These are phyloP conservation scores for Candida coquimbonensis DNA, from an alignment of 805 yeast species.

Conservation along the genomic window DNA sequence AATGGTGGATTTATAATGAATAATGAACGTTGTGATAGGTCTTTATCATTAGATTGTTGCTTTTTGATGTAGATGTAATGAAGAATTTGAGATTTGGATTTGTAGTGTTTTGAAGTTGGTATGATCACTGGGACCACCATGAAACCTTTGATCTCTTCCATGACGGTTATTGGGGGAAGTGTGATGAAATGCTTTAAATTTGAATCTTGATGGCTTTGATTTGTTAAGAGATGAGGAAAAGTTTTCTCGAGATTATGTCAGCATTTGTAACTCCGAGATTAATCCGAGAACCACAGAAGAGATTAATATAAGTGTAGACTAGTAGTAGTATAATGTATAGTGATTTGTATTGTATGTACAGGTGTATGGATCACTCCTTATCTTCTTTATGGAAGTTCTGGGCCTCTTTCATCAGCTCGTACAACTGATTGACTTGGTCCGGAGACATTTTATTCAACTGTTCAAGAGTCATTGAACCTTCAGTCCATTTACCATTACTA, in stretches of 20 bases:
- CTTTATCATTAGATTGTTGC: constrained; percentile 41
- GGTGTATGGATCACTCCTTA: neutral
- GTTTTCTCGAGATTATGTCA: no score
- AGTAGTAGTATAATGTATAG: no score
- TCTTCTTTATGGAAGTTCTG: constrained; percentile 17
- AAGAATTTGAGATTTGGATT: constrained; percentile 16
- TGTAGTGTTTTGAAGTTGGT: constrained; percentile 23
- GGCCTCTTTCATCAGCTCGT: constrained; percentile 75
- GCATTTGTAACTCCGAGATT: no score
- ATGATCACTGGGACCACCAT: constrained; percentile 41
- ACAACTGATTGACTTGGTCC: constrained; percentile 78
- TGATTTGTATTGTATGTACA: neutral
- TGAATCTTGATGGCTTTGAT: no score
- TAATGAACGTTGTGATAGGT: constrained; percentile 48
- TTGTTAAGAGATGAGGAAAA: no score
- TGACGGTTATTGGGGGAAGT: neutral
- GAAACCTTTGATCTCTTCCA: constrained; percentile 51
- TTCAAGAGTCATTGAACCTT: constrained; percentile 50
- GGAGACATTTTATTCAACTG: constrained; percentile 80
- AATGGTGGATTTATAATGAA: constrained; percentile 76
- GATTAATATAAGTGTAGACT: no score
- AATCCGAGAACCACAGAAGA: no score
- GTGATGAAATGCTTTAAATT: no score
- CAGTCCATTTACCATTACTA: constrained; percentile 57
- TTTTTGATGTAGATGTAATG: constrained; percentile 66